phyloP scores from a whole-genome alignment of 2,329 filamentous ascomycete genomes.

The Ilyonectria destructans region DNA sequence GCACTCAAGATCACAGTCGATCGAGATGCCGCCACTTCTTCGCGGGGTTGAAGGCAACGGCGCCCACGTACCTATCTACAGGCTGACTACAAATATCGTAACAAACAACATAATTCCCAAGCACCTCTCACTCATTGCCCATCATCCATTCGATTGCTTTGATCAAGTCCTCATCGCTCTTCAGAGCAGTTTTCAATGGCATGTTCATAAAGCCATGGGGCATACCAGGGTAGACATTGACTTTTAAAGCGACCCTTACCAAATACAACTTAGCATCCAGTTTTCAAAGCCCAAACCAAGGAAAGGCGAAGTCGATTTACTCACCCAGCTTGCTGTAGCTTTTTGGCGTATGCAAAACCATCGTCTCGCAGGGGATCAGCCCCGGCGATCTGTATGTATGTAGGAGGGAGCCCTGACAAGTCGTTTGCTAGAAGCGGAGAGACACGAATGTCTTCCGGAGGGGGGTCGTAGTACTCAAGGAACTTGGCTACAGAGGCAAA shows the following conservation, averaged over 20 bases:
- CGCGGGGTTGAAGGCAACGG: too few species aligned
- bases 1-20: too few species aligned
- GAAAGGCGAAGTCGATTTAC: too few species aligned
- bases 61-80: too few species aligned
- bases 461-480: not conserved
- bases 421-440: constrained; percentile 11
- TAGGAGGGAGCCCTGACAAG: not conserved
- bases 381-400: too few species aligned
- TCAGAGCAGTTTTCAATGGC: not conserved
- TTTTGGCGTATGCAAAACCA: constrained; percentile 7
- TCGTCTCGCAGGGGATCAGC: constrained; percentile 6
- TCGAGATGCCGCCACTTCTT: too few species aligned
- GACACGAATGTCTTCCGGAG: not conserved
- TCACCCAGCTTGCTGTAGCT: constrained; percentile 1
- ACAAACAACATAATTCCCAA: too few species aligned
- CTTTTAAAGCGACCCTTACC: not conserved
- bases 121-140: too few species aligned
- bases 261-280: not conserved
- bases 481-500: not conserved
- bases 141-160: not conserved
- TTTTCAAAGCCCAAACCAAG: too few species aligned
- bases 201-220: constrained; percentile 4
- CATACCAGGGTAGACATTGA: constrained; percentile 1
- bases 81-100: too few species aligned
- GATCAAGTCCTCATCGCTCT: not conserved